Base-by-base conservation (phyloP, 305 asterid species). In the Salvia sclarea region DNA sequence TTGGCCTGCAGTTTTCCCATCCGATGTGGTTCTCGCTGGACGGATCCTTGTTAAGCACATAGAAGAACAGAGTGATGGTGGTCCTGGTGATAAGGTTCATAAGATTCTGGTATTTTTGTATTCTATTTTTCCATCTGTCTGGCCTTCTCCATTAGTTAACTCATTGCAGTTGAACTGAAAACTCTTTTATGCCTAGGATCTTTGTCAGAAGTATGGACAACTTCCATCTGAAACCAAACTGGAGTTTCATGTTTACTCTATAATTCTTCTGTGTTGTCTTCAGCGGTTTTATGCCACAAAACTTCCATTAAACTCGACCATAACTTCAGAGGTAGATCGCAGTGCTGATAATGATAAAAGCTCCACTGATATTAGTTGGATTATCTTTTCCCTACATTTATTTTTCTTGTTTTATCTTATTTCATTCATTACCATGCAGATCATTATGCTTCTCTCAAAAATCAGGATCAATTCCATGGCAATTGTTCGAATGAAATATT, bases 391-490 rank as follows among this genome's bases (percentile, higher is more conserved):
- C 64, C 41, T 31, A 56, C 37, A 22, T 44, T 30, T 62, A 44
- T 17, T 28, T 61, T 18, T 55, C 33, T 35, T 68, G 37, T 24
- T 45, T 70, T 48, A 9, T 13, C 60, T 61, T n/a, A 38, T 69
- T 62, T 43, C 41, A 54, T 64, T 66, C 64, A 59, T 62, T 59
- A 47, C 21, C 35, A 60, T 85, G 89, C 87, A 94, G 99, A 73
- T 80, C 61, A 75, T 91, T 75, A 47, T 89, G 54, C 88, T 94
- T 72, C 82, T 89, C 48, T 83, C 96, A 31, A 91, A 86, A 85
- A 81, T 94, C 74, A 83, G 94, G 81, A 81, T 87, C 77, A 94
- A 94, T 70, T 89, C 99, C 55, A 89, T 94, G 96, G 97, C 96
- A 72, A 64, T 94, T 82, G 89, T 82, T 61, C 78, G 86, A 50